These are phyloP conservation scores for Pachysolen tannophilus DNA, from an alignment of 805 yeast species.

Conservation along the genomic window DNA sequence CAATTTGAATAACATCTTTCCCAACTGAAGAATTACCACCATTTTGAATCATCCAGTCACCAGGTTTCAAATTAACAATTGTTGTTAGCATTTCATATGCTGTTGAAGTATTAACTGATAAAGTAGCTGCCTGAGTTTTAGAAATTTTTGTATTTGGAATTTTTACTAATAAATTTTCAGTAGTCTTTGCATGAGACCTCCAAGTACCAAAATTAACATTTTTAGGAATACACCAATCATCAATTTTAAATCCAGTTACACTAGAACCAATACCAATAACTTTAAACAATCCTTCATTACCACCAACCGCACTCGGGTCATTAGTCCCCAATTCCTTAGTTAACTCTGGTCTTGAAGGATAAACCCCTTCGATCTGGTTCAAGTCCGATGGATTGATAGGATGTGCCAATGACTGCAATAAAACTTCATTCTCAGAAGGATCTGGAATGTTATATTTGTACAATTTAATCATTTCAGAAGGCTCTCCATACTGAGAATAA, in stretches of 20 bases:
- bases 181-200: conserved; percentile 68
- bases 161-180: conserved; percentile 43
- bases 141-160: conserved; percentile 46
- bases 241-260: conserved; percentile 41
- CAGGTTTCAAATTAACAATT: conserved; percentile 50
- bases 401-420: conserved; percentile 66
- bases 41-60: conserved; percentile 92
- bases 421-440: conserved; percentile 36
- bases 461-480: conserved; percentile 43
- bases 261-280: conserved; percentile 63
- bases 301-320: conserved; percentile 75
- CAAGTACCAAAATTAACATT: conserved; percentile 86
- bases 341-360: conserved; percentile 68
- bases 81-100: conserved; percentile 83
- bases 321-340: conserved; percentile 43
- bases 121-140: conserved; percentile 71
- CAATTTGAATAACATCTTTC: conserved; percentile 83
- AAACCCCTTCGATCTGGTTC: conserved; percentile 79
- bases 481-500: conserved; percentile 63
- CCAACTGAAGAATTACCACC: conserved; percentile 97
- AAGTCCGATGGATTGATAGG: conserved; percentile 91
- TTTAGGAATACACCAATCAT: conserved; percentile 86
- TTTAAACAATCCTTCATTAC: conserved; percentile 90
- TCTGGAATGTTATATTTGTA: conserved; percentile 41
- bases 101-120: conserved; percentile 86